Evolutionary conservation across 306 rosid genomes (phyloP), one percentile per base, ranked within the genome.

Genomic region (Erythrophleum fordii): DNA sequence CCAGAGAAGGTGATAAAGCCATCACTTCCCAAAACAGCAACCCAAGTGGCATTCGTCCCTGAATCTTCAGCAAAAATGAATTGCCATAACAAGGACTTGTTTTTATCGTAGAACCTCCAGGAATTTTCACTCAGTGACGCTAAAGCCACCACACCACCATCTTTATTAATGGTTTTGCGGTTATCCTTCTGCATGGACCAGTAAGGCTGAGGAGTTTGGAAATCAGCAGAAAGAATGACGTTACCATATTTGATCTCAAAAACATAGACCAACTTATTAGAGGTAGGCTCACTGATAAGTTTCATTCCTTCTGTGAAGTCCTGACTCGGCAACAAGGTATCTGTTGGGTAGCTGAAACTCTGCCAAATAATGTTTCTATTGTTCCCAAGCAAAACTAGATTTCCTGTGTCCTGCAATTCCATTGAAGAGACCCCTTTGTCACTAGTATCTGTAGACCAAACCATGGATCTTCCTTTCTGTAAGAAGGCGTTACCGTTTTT

Each of bases 241-340:
- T 81, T 76, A 1, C 86, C 94, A 8, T 86, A 75, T 55, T 70
- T 69, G 69, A 90, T 82, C 68, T 81, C 84, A 26, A 90, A 84
- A 76, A 66, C 77, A 75, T 73, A 75, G 51, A 83, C 72, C 78
- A 86, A 60, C 31, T 81, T 77, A 10, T 78, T 85, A 10, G 60
- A 6, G 13, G 64, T 78, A 46, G 78, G 84, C 17, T 79, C 87
- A 66, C 92, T 85, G 62, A 64, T 48, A 8, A 90, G 85, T 4
- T n/a, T 46, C 92, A 86, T 81, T 77, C 94, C 92, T 76, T 81
- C 81, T 53, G 70, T 68, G 71, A 90, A 88, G 7, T 77, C 75
- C 66, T 90, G 92, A 26, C 41, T 86, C 2, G 89, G 87, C 72
- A 90, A 79, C 80, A 90, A 89, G 44, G 94, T 90, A 62, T 88